Conservation (phyloP, 176 grass and related monocot species). For the Juncus effusus region DNA sequence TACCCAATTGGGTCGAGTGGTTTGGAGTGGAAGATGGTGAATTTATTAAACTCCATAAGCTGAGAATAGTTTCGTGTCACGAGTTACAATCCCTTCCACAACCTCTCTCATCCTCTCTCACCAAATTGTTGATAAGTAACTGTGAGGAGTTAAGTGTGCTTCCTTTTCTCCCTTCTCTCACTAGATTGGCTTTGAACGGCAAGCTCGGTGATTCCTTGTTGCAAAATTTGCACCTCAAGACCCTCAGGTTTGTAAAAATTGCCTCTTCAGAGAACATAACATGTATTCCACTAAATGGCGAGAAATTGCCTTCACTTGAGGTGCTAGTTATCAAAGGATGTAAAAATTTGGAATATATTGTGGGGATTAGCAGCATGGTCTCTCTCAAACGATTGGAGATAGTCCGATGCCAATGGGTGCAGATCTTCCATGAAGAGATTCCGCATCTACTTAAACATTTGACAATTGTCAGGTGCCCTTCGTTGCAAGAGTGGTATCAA, state of each 20-base stretch:
- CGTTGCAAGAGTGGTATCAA: background rate
- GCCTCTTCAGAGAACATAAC: background rate
- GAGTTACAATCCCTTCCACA: slow-evolving; percentile 10
- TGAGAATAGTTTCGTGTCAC: background rate
- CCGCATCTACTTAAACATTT: background rate
- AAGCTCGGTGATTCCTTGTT: background rate
- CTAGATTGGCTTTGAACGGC: slow-evolving; percentile 4
- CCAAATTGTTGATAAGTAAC: slow-evolving; percentile 1
- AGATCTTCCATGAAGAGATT: background rate
- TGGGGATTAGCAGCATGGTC: background rate
- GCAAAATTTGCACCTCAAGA: background rate
- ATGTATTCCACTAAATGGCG: background rate
- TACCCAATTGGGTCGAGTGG: slow-evolving; percentile 26
- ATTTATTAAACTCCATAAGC: slow-evolving; percentile 21
- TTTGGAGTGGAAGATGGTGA: slow-evolving; percentile 17
- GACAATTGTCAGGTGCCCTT: background rate
- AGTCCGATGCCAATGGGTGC: background rate
- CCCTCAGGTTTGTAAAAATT: background rate
- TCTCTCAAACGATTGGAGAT: slow-evolving; percentile 24
- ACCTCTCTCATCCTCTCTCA: slow-evolving; percentile 12
- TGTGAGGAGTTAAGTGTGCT: slow-evolving; percentile 8
- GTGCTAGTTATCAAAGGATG: slow-evolving; percentile 9
- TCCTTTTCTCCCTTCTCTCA: slow-evolving; percentile 8
- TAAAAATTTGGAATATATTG: background rate
- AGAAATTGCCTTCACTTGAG: slow-evolving; percentile 9